Base-by-base conservation (phyloP, 441 rosid species). In the Populus hybrid region DNA sequence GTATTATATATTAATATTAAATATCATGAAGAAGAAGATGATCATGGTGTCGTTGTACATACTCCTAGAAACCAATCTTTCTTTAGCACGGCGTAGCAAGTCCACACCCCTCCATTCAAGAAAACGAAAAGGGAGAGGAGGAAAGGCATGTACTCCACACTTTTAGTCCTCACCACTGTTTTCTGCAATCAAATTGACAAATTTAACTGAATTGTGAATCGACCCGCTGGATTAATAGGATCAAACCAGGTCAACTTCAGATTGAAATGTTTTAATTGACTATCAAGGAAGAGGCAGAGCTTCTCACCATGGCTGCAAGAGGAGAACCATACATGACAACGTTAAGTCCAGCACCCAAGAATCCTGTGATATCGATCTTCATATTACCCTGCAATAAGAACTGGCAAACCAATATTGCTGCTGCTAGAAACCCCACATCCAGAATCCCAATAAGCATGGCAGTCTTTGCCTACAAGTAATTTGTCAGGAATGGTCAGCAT, bases 251-350 rank as follows among this genome's bases (percentile, higher is more conserved):
- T 33, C 7, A 33, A 64, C 3, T 21, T 18, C 4, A 9, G 33
- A 24, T 7, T 4, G 4, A 24, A 7, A 29, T 21, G 3, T 7
- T 3, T 21, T 64, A 33, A 33, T 33, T 33, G 1, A 6, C 7
- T 33, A 33, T 33, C 0, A 7, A 33, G 35, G 35, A 33, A 33
- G 35, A 33, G 35, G 1, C 35, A 33, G 35, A 33, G 7, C 35
- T 38, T 38, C 81, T 77, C 88, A 94, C 97, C 94, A 94, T 90
- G 70, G 94, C 98, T 45, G 97, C 90, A 23, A 94, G 88, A 83
- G 98, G 98, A 8, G 98, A 91, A 10, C 86, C 97, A 79, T 93
- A 94, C 88, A 91, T 92, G n/a, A 93, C 38, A 70, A 91, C 88
- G 69, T 92, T 92, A 36, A 94, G 91, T 21, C 88, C 89, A 2